A percentile compares a stretch with the other conserved stretches of the same genome.
Evolutionary conservation across 208 protist genomes (phyloP).

Genomic region (Borovskyia barvae): DNA sequence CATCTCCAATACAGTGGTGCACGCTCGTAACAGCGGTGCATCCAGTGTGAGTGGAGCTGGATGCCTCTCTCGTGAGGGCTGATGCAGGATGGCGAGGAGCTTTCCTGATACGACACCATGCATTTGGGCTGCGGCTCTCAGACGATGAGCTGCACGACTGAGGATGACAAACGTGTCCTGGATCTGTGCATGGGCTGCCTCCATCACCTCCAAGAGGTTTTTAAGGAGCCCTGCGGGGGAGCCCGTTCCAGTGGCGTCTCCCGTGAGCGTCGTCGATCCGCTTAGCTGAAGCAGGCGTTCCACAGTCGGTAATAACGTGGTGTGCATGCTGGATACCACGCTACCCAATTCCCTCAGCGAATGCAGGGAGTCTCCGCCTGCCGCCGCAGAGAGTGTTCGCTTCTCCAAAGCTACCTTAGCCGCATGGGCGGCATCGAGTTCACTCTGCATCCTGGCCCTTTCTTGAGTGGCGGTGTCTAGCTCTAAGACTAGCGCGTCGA

Average conservation of each 20-base stretch:
- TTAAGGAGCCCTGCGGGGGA: too few relatives aligned
- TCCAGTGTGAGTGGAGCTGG: neutral
- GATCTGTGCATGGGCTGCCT: conserved; percentile 14
- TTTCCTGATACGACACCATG: conserved; percentile 22
- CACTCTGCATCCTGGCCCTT: conserved; percentile 3
- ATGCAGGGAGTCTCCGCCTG: conserved; percentile 1
- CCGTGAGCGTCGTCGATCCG: too few relatives aligned
- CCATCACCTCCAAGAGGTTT: too few relatives aligned
- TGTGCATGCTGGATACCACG: conserved; percentile 8
- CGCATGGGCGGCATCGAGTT: neutral
- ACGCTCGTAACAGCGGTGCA: conserved; percentile 13
- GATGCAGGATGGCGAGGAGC: conserved; percentile 15
- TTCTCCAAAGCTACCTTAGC: neutral
- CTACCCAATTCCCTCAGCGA: conserved; percentile 9
- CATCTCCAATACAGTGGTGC: conserved; percentile 2
- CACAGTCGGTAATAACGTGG: conserved; percentile 2
- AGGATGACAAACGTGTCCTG: conserved; percentile 4
- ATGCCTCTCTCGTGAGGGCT: neutral
- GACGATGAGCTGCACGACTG: neutral
- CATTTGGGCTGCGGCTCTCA: conserved; percentile 9
- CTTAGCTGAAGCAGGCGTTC: too few relatives aligned
- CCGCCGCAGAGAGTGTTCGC: neutral
- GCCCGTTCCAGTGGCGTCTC: too few relatives aligned
- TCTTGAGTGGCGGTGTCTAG: neutral
- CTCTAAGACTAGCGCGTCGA: conserved; percentile 15